Base-by-base conservation (phyloP, 2,329 filamentous ascomycete genomes). In the Calonectria pseudoreteaudii region DNA sequence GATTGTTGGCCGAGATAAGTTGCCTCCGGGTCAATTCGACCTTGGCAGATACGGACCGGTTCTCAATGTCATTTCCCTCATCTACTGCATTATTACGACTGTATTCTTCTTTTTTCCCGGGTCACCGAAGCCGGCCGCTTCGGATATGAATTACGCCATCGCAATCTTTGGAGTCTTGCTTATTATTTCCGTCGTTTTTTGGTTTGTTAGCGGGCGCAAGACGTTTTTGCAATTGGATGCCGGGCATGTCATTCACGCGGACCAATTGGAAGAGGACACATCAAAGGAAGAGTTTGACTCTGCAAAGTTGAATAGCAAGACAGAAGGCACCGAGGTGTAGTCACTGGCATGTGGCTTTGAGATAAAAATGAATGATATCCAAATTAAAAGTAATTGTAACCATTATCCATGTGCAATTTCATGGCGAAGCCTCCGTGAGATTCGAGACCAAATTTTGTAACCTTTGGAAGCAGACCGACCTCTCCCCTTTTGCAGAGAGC, bases 91-190 rank as follows among this genome's bases (percentile, higher is more conserved):
- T 71, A 81, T 90, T 68, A 90, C 88, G 0, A 88, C 88, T 0
- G 83, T 90, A 16, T 90, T 90, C 78, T 90, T 90, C 84, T 88
- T 90, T 76, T 53, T 67, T 18, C 88, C 88, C 0, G 81, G 81
- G 0, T 74, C 73, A 0, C 89, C 88, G 0, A 85, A 85, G 67
- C 89, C 89, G 0, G 76, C 83, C 0, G 73, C 83, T 0, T 82
- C 81, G 7, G 87, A 90, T 74, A 90, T 90, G 89, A 90, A 90
- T 77, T 90, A 86, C 75, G 89, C 89, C 2, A 90, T 90, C 76
- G 88, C 86, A 0, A 88, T 90, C 0, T 90, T 90, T 76, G 89
- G 87, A 0, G 83, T 90, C 8, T 88, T 90, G 87, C 70, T 90
- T 30, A 81, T 89, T 3, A 82, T 90, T 6, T 82, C 88, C 0